Base-by-base conservation (phyloP, 306 rosid species). In the Pueraria montana region DNA sequence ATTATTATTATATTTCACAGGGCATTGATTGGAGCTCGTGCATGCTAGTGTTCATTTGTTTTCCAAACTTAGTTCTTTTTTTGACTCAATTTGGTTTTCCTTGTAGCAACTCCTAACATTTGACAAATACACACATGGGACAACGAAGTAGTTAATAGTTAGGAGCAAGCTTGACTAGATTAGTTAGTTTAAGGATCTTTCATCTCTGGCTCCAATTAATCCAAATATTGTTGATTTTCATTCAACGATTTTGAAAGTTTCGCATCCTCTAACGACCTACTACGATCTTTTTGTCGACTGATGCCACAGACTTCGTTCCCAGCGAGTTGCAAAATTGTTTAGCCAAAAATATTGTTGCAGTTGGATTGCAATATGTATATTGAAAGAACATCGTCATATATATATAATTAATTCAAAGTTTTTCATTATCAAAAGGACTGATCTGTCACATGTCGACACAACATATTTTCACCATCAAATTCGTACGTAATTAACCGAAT, bases 141-240 rank as follows among this genome's bases (percentile, higher is more conserved):
- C 89, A 80, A 88, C 56, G 27, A 78, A 66, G 89, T 87, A 9
- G 90, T 87, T 84, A 80, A 79, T 42, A 10, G 58, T 72, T 56
- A 84, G 55, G 70, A 48, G 20, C 61, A 50, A 30, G 6, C 20
- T 48, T 43, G 53, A 43, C 67, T 76, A 71, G 59, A 70, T 85
- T 83, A 40, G 83, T 80, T 81, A 21, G 75, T 36, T 71, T 63
- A 59, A 55, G 42, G 23, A 72, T 71, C 67, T 72, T 81, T 43
- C 18, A 70, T 70, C 26, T 13, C 49, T 32, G 20, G 8, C 53
- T 71, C 52, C 48, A 38, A 34, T 34, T 34, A 34, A 65, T 17
- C 46, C 43, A 55, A 53, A 40, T 24, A 2, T 83, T 58, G 52
- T 43, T 59, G 0, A 8, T 32, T 68, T 27, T 52, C 58, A 36